phyloP scores from a whole-genome alignment of 2,329 filamentous ascomycete genomes.

The Microcyclospora tardicrescens region DNA sequence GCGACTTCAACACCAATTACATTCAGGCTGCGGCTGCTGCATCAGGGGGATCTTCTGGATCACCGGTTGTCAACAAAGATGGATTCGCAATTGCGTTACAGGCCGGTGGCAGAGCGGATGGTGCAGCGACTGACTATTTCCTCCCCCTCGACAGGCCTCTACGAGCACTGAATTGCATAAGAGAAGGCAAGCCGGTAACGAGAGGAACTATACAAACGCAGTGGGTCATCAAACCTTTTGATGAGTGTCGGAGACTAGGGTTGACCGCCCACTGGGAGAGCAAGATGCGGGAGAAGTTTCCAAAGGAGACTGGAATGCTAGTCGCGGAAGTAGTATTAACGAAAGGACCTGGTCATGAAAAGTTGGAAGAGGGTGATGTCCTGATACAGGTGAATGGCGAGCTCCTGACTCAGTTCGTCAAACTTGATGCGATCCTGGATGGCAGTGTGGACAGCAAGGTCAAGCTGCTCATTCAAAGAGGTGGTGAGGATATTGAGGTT shows the following conservation, averaged over 20 bases:
- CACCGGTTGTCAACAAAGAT: slow-evolving; percentile 91
- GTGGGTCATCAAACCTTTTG: slow-evolving; percentile 92
- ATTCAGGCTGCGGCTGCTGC: slow-evolving; percentile 96
- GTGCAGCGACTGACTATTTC: slow-evolving; percentile 95
- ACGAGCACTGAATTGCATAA: slow-evolving; percentile 75
- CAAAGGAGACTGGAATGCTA: slow-evolving; percentile 90
- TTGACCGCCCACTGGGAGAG: slow-evolving; percentile 78
- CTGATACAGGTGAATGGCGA: slow-evolving; percentile 87
- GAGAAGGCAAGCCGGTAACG: slow-evolving; percentile 59
- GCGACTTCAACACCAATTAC: slow-evolving; percentile 93
- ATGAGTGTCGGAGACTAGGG: slow-evolving; percentile 84
- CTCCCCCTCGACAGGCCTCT: slow-evolving; percentile 82
- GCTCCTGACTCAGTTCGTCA: slow-evolving; percentile 83
- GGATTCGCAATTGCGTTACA: slow-evolving; percentile 85
- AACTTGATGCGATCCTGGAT: slow-evolving; percentile 82
- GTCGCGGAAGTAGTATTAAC: slow-evolving; percentile 92
- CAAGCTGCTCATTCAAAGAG: slow-evolving; percentile 71
- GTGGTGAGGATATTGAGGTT: slow-evolving; percentile 74
- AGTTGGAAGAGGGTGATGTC: slow-evolving; percentile 89
- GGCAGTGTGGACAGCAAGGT: slow-evolving; percentile 70
- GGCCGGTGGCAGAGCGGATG: slow-evolving; percentile 84
- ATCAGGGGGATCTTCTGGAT: slow-evolving; percentile 94
- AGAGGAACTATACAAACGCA: slow-evolving; percentile 96
- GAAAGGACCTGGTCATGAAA: slow-evolving; percentile 71
- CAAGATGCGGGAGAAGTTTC: slow-evolving; percentile 67